A percentile compares a stretch with the other conserved stretches of the same genome.
These are phyloP conservation scores for Prunus salicina DNA, from an alignment of 306 rosid species.

Conservation along the genomic window DNA sequence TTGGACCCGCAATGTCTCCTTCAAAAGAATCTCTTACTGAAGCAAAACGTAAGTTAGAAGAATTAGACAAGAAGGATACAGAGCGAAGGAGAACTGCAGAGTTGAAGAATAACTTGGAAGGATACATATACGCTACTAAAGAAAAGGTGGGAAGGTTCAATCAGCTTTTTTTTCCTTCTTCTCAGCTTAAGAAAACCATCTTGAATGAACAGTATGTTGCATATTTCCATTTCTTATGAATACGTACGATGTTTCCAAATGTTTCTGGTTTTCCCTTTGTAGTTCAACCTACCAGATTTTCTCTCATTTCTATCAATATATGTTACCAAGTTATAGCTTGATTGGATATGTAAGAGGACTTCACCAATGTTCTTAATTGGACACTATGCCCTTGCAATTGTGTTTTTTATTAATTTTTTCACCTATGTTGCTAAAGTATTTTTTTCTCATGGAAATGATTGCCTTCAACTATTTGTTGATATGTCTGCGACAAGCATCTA, in stretches of 20 bases:
- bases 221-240: not conserved
- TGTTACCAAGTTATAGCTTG: not conserved
- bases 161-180: not conserved
- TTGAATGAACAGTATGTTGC: not conserved
- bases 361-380: not conserved
- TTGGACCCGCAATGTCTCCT: slow-evolving; percentile 63
- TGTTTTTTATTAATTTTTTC: not conserved
- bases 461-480: not conserved
- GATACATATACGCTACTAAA: slow-evolving; percentile 80
- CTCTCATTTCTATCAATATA: not conserved
- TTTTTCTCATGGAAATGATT: not conserved
- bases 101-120: slow-evolving; percentile 86
- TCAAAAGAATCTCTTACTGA: slow-evolving; percentile 69
- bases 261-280: not conserved
- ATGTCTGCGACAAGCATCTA: not conserved
- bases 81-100: slow-evolving; percentile 94
- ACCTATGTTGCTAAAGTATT: not conserved
- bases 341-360: not conserved
- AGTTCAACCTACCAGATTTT: not conserved
- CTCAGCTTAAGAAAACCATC: not conserved
- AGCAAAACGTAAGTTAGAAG: slow-evolving; percentile 73
- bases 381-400: slow-evolving; percentile 4
- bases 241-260: not conserved
- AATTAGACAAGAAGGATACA: slow-evolving; percentile 78
- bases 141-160: slow-evolving; percentile 64